These are phyloP conservation scores for Artomyces pyxidatus DNA, from an alignment of 768 basidiomycete species.

Conservation along the genomic window DNA sequence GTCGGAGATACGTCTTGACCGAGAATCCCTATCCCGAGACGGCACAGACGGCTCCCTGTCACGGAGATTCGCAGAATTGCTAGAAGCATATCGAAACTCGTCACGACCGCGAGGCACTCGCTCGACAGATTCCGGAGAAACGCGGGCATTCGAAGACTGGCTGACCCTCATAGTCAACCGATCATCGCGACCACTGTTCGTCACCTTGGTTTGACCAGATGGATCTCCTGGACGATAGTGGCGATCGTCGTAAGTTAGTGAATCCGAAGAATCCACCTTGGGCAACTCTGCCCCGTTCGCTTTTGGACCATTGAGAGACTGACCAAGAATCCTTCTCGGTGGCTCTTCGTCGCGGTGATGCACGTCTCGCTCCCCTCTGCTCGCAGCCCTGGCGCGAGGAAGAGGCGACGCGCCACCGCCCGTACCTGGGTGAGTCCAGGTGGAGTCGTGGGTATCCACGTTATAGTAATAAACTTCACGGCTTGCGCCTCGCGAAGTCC, in stretches of 20 bases:
- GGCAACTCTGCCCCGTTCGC: neutral
- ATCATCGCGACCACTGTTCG: neutral
- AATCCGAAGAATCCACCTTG: neutral
- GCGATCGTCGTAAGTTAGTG: neutral
- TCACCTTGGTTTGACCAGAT: neutral
- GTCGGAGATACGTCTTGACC: constrained; percentile 9
- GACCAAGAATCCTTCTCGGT: neutral
- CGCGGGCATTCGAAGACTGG: neutral
- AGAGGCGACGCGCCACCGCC: constrained; percentile 5
- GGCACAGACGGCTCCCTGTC: constrained; percentile 10
- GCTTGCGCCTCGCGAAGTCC: constrained; percentile 1
- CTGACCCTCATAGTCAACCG: neutral
- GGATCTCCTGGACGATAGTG: constrained; percentile 2
- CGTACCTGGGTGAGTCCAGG: constrained; percentile 11
- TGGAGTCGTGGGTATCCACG: constrained; percentile 8
- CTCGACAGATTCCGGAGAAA: neutral
- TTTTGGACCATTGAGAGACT: neutral
- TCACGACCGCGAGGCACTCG: neutral
- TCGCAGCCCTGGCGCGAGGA: constrained; percentile 5
- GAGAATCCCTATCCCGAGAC: constrained; percentile 9
- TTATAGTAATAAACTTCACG: constrained; percentile 6
- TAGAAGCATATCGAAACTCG: neutral
- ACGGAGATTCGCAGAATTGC: constrained; percentile 3
- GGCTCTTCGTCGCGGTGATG: constrained; percentile 4
- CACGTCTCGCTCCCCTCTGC: constrained; percentile 6